Base-by-base conservation (phyloP, 2,329 filamentous ascomycete genomes). In the Ceratocystis smalleyi region DNA sequence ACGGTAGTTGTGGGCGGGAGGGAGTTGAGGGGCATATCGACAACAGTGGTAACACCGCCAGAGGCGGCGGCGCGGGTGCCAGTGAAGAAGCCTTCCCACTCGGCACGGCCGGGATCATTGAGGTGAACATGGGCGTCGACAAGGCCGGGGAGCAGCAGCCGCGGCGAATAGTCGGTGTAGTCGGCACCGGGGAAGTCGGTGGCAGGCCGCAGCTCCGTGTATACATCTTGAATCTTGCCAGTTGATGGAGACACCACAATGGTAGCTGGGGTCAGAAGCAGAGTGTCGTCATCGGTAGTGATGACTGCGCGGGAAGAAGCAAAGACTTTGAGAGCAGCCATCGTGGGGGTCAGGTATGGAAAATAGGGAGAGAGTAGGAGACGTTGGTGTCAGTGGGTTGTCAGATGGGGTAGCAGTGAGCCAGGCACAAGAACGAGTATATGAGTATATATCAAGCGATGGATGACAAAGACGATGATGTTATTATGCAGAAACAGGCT, bases 31-130 rank as follows among this genome's bases (percentile, higher is more conserved):
- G 94, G 94, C 94, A 99, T 99, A 75, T 97, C 94, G 71, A 99
- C 79, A 8, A 99, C 91, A 0, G 94, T 97, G 3, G 94, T 99
- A 30, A 97, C 94, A 70, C 94, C 94, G 49, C 94, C 94, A 70
- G 92, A 95, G 10, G 94, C 94, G 3, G 94, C 94, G 43, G 94
- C 94, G 70, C 89, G 83, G 27, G 94, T 97, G 60, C 94, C 94
- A 0, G 91, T 96, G 78, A 87, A 88, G 78, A 99, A 99, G 10
- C 94, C 94, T 73, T 99, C 94, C 94, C 94, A 97, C 81, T 96
- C 92, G 62, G 92, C 96, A 65, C 94, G 83, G 51, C 94, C 94
- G 0, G 94, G 94, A 76, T 99, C 94, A 72, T 97, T 97, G 70
- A 97, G 83, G 76, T 99, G 94, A 45, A 99, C 94, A 74, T 99